Base-by-base conservation (phyloP, 331 rosid genomes). In the Prunus yedoensis region DNA sequence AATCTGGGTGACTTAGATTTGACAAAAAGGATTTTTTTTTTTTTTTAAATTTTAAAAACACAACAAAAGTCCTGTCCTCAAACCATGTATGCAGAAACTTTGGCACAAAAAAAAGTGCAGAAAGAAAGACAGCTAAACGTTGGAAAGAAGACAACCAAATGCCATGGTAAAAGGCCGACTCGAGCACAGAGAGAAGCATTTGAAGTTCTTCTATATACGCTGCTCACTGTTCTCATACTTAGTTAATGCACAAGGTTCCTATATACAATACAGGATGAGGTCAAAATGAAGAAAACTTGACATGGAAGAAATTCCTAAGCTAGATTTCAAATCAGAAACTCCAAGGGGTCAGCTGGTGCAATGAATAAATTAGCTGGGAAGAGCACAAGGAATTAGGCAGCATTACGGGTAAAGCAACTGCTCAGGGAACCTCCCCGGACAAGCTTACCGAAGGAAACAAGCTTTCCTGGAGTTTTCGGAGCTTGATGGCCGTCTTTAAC, bases 341-440 rank as follows among this genome's bases (percentile, higher is more conserved):
- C 49, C 59, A 23, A 7, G 28, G 20, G 35, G 30, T 69, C 70
- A 69, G 76, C 64, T 47, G 53, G 53, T 59, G 23, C n/a, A 59
- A 60, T 15, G 57, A 73, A 50, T 49, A 64, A 10, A 49, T 74
- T 32, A 50, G 61, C 47, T 2, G 63, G 50, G 52, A 46, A 28
- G 38, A 61, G 61, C n/a, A n/a, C 17, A 43, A 15, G 49, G 75
- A 53, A 43, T 77, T 74, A 86, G 79, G 58, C 68, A 38, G 66
- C 80, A 59, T 77, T 67, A 71, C 85, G 47, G 62, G 59, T 54
- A 70, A 83, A 80, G 75, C 81, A 77, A 15, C 81, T 32, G 16
- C 78, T 32, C 30, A 85, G 59, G n/a, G 63, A 80, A 35, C 89
- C 77, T 4, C 57, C 47, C 76, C 68, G n/a, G n/a, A n/a, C n/a